These are phyloP conservation scores for Fusarium chuoi DNA, from an alignment of 2,329 filamentous ascomycete genomes.

Conservation along the genomic window DNA sequence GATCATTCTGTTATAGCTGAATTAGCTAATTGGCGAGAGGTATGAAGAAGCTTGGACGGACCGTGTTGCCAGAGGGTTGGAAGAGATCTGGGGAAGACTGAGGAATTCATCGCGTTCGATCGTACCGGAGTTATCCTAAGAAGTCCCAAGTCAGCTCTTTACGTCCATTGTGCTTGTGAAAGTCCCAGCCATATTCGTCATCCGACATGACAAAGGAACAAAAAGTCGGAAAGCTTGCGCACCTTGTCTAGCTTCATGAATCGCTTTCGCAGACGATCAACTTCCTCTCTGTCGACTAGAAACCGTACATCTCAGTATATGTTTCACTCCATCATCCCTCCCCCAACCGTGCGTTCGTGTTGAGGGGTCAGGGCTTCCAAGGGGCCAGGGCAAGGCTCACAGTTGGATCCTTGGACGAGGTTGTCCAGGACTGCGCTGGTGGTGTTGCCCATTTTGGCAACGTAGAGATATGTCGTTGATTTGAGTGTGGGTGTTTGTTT, in stretches of 20 bases:
- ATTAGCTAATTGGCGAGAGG: constrained; percentile 11
- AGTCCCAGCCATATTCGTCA: neutral
- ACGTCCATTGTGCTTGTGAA: neutral
- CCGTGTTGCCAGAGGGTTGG: constrained; percentile 96
- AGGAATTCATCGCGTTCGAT: constrained; percentile 99
- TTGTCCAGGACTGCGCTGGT: constrained; percentile 85
- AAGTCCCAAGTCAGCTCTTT: constrained; percentile 3
- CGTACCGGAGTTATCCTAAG: constrained; percentile 93
- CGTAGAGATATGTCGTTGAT: neutral
- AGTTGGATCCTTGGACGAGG: constrained; percentile 97
- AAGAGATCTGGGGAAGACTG: constrained; percentile 95
- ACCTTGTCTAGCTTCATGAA: constrained; percentile 99
- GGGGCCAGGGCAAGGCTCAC: constrained; percentile 59
- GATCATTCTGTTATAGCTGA: constrained; percentile 77
- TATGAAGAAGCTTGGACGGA: constrained; percentile 51
- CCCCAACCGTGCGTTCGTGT: constrained; percentile 13
- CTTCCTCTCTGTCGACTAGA: constrained; percentile 94
- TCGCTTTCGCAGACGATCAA: constrained; percentile 92
- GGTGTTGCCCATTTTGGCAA: constrained; percentile 70
- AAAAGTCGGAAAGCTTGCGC: constrained; percentile 42
- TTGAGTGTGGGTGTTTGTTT: neutral
- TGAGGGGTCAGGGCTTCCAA: constrained; percentile 12
- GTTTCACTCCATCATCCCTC: constrained; percentile 5
- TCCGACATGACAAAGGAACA: neutral
- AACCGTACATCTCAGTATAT: constrained; percentile 28